Base-by-base conservation (phyloP, 2,329 filamentous ascomycete genomes). In the Nothopassalora personata region DNA sequence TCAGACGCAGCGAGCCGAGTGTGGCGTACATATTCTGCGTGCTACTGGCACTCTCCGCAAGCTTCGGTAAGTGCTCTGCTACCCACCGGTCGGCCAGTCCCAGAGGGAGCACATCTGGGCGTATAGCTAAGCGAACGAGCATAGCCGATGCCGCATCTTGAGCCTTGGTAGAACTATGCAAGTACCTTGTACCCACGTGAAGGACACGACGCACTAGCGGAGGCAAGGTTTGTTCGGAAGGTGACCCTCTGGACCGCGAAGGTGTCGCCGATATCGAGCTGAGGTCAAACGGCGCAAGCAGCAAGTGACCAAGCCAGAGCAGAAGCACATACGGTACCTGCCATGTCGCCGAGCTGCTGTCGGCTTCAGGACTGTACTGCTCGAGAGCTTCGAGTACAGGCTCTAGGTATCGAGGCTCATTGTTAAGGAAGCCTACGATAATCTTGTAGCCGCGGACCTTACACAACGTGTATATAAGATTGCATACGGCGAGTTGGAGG, bases 401-500 rank as follows among this genome's bases (percentile, higher is more conserved):
- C 71, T 96, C 92, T 13, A 99, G 82, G 69, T 92, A 88, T 68
- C 83, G 87, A 1, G 91, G 88, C 73, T 97, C 94, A 64, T 94
- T 96, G 71, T 89, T 93, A 64, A 99, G 79, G 70, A 97, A 97
- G 46, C 90, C 85, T 54, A 91, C 86, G 66, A 99, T 87, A 54
- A 99, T 88, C 74, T 97, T 97, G 71, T 94, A 87, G 27, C 94
- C 93, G 55, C 94, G 85, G 53, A 97, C 88, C 75, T 99, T 99
- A 80, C 91, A 97, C 61, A 99, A 88, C 0, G 87, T 88, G 72
- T 97, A 97, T 36, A 99, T 74, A 1, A 97, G 79, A 62, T 83
- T 84, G 72, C 88, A 90, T 57, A 96, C 86, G 4, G 90, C 91
- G 61, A 83, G 81, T 27, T 87, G 82, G 0, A 90, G 75, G 67